These are phyloP conservation scores for Polyporus tsugae DNA, from an alignment of 1,284 basidiomycete species.

Conservation along the genomic window DNA sequence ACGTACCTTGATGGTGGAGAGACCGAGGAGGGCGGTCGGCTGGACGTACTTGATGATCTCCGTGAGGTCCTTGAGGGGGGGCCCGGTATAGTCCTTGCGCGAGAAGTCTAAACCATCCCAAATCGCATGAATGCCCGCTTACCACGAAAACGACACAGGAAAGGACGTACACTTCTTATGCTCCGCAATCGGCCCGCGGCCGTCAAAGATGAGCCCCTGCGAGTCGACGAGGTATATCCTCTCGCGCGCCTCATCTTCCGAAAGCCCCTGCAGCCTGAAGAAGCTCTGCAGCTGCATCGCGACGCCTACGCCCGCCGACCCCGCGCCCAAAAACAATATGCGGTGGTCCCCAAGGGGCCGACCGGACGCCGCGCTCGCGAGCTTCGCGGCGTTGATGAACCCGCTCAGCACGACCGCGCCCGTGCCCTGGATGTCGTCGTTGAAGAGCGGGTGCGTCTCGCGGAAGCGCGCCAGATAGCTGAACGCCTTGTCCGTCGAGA, in stretches of 20 bases:
- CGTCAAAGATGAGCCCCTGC: constrained; percentile 82
- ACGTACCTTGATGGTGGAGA: constrained; percentile 81
- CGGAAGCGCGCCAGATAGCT: constrained; percentile 82
- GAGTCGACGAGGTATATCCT: constrained; percentile 90
- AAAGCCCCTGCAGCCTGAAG: constrained; percentile 83
- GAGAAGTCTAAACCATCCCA: constrained; percentile 73
- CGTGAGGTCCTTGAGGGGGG: constrained; percentile 77
- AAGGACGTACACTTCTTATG: constrained; percentile 80
- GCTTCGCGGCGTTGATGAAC: constrained; percentile 88
- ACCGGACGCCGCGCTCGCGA: constrained; percentile 78
- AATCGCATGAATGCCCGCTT: no score
- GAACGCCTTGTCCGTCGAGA: constrained; percentile 89
- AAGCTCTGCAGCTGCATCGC: constrained; percentile 90
- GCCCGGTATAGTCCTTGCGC: constrained; percentile 79
- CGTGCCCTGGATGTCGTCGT: constrained; percentile 85
- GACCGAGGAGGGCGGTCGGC: constrained; percentile 91
- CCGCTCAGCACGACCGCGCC: constrained; percentile 93
- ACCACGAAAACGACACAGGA: background rate
- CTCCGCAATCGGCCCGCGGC: constrained; percentile 76
- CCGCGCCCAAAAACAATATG: constrained; percentile 92
- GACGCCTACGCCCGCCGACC: constrained; percentile 90
- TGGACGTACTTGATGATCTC: constrained; percentile 89
- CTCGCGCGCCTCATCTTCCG: constrained; percentile 79
- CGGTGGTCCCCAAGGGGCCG: constrained; percentile 78
- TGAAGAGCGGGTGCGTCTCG: constrained; percentile 83